Evolutionary conservation across 108 stramenopile species (phyloP).

Genomic region (Cyclostephanos tholiformis): DNA sequence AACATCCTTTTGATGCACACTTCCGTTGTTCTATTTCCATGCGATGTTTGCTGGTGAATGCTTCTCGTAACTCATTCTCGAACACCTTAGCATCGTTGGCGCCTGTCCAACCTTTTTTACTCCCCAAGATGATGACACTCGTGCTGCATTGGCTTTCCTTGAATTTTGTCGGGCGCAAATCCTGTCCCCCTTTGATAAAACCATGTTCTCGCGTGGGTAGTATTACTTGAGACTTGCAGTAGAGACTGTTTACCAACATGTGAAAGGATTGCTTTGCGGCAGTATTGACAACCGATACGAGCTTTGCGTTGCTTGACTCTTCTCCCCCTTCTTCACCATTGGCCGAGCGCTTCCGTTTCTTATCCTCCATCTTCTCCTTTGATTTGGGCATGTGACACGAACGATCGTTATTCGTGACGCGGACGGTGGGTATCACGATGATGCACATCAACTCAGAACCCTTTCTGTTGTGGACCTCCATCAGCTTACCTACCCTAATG

Average conservation of each 20-base stretch:
- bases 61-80: constrained; percentile 49
- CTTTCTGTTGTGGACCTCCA: constrained; percentile 32
- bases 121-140: constrained; percentile 70
- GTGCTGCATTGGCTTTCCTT: constrained; percentile 71
- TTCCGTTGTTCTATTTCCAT: constrained; percentile 45
- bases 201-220: constrained; percentile 67
- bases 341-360: constrained; percentile 11
- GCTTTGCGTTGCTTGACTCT: constrained; percentile 6
- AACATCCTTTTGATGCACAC: not conserved
- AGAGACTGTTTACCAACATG: constrained; percentile 13
- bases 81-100: constrained; percentile 22
- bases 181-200: constrained; percentile 75
- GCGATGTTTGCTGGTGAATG: constrained; percentile 66
- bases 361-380: too few relatives aligned
- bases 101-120: constrained; percentile 7
- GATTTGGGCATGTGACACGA: not conserved
- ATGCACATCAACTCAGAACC: constrained; percentile 57
- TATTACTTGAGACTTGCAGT: constrained; percentile 49
- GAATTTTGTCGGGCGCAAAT: constrained; percentile 71
- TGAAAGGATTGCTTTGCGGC: constrained; percentile 30
- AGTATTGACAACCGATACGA: constrained; percentile 12
- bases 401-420: not conserved
- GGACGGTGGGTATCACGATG: constrained; percentile 65
- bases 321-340: constrained; percentile 3
- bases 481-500: constrained; percentile 39